A percentile compares a stretch with the other conserved stretches of the same genome.
These are phyloP conservation scores for Zelonia costaricensis DNA, from an alignment of 208 protist genomes.

Conservation along the genomic window DNA sequence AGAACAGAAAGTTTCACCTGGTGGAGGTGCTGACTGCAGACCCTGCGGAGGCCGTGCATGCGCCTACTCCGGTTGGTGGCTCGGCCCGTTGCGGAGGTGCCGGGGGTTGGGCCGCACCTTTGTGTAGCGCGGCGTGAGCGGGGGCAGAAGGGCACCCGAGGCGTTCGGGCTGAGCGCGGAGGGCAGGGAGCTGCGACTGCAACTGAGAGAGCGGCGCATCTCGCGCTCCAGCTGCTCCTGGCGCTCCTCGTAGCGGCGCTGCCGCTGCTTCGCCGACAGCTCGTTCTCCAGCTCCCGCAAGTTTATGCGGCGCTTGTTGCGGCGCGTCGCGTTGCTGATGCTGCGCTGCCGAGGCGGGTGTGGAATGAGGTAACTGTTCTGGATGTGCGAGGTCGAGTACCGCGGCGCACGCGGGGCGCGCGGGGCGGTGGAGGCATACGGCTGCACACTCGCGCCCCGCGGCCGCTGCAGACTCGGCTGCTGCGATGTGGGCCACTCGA, in stretches of 20 bases:
- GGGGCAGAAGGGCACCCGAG: conserved; percentile 23
- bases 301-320: conserved; percentile 41
- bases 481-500: not conserved
- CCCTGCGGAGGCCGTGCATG: not conserved
- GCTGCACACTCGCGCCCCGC: not conserved
- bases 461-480: not conserved
- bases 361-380: conserved; percentile 16
- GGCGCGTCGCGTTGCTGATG: conserved; percentile 25
- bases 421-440: too few relatives aligned
- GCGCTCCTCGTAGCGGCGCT: conserved; percentile 33
- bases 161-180: not conserved
- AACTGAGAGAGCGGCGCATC: conserved; percentile 14
- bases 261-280: conserved; percentile 35
- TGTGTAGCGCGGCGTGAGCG: conserved; percentile 12
- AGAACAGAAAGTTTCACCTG: too few relatives aligned
- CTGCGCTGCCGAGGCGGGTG: conserved; percentile 24
- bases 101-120: conserved; percentile 4
- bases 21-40: not conserved
- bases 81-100: not conserved
- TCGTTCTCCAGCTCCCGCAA: conserved; percentile 46
- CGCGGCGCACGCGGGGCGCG: too few relatives aligned
- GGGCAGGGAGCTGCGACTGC: not conserved
- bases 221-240: conserved; percentile 37
- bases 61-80: not conserved
- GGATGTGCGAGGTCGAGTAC: not conserved